phyloP scores from a whole-genome alignment of 108 stramenopile species.

The Skeletonema menzelii region DNA sequence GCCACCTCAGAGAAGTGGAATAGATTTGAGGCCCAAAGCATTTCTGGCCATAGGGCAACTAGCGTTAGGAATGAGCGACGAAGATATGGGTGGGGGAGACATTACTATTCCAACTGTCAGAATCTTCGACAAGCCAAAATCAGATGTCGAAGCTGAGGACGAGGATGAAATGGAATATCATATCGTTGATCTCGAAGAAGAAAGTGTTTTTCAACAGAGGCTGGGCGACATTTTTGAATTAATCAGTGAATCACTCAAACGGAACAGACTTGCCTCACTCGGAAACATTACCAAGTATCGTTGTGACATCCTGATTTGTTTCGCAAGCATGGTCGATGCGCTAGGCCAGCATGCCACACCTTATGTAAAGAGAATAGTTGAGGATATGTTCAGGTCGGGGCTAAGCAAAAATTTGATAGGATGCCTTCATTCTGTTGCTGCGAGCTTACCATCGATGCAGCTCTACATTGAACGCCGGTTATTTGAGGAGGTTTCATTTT shows the following conservation, averaged over 20 bases:
- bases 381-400: slow-evolving; percentile 91
- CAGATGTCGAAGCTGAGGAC: slow-evolving; percentile 9
- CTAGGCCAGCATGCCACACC: slow-evolving; percentile 73
- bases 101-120: slow-evolving; percentile 52
- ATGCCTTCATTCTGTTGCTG: slow-evolving; percentile 82
- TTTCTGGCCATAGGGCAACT: slow-evolving; percentile 89
- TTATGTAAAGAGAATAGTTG: slow-evolving; percentile 73
- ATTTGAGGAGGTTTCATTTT: slow-evolving; percentile 82
- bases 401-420: slow-evolving; percentile 86
- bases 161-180: slow-evolving; percentile 26
- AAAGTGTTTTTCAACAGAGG: slow-evolving; percentile 58
- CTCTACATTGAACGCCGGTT: slow-evolving; percentile 80
- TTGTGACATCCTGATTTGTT: slow-evolving; percentile 60
- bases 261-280: slow-evolving; percentile 26
- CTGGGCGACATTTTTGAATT: slow-evolving; percentile 76
- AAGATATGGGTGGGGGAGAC: slow-evolving; percentile 63
- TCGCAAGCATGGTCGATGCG: slow-evolving; percentile 90
- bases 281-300: slow-evolving; percentile 8
- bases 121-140: slow-evolving; percentile 57
- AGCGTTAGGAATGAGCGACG: slow-evolving; percentile 80
- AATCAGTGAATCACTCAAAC: slow-evolving; percentile 50
- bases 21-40: slow-evolving; percentile 81
- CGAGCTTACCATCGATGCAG: slow-evolving; percentile 69
- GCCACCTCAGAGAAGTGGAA: slow-evolving; percentile 44
- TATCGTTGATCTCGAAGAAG: slow-evolving; percentile 45